Evolutionary conservation across 495 filamentous ascomycete species (phyloP), one percentile per base, ranked within the genome.

Genomic region (Cudoniella acicularis): DNA sequence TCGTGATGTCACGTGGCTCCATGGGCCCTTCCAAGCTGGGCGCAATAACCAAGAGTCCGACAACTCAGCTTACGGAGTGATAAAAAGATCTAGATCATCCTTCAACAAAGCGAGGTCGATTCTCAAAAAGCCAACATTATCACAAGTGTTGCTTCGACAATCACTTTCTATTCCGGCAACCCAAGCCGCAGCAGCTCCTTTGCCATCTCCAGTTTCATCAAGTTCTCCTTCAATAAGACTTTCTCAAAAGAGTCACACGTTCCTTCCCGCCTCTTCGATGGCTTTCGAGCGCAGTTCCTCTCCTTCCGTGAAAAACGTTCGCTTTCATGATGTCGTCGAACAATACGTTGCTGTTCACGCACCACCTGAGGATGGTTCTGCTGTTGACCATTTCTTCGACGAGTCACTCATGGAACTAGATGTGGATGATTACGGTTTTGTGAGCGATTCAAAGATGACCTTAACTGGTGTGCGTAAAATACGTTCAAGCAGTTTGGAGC

Each of bases 1-100:
- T 64, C 89, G 86, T 66, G 93, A 98, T 69, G 91, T 96, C 36
- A 97, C 92, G 45, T 97, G 92, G 92, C 79, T 98, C 1, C 97
- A 98, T 64, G 93, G 93, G 0, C 93, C 93, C 22, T 75, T 97
- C 30, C 91, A 94, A 65, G 85, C 85, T 2, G 84, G 78, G 73
- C 26, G n/a, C 22, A 24, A 67, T 93, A 11, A 91, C 89, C n/a
- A 90, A 87, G 54, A 88, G 88, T 83, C 62, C 90, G 90, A 70
- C 85, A 46, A 22, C n/a, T 50, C 86, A 46, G 43, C 13, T 9
- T 41, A n/a, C 36, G 13, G 43, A 9, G 16, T 47, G 8, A 47
- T 17, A 17, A 8, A 17, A 17, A 4, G 16, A n/a, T 47, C 30
- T 36, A 13, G 30, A 4, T 13, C 30, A 6, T 36, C 4, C 13